Evolutionary conservation across 768 basidiomycete species (phyloP).

Genomic region (Boletus rubescentipes): DNA sequence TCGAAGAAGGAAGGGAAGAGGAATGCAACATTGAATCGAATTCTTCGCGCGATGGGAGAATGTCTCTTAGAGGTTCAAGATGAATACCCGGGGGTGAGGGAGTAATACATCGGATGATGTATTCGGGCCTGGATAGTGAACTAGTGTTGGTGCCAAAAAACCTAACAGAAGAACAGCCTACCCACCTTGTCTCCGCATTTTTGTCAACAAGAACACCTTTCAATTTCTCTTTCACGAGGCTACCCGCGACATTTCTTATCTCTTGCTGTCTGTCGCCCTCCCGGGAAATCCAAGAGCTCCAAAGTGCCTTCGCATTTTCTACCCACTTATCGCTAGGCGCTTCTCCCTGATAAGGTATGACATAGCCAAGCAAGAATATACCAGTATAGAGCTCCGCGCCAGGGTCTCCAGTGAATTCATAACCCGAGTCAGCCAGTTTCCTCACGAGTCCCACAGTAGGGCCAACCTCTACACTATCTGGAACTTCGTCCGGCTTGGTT

Average conservation of each 20-base stretch:
- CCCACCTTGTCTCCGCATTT: slow-evolving; percentile 33
- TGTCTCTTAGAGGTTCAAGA: slow-evolving; percentile 43
- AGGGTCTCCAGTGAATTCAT: slow-evolving; percentile 19
- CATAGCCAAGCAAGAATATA: slow-evolving; percentile 23
- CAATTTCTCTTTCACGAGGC: slow-evolving; percentile 43
- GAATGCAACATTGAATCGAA: slow-evolving; percentile 47
- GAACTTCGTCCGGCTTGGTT: neutral
- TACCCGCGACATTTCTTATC: slow-evolving; percentile 26
- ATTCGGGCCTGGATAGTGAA: slow-evolving; percentile 40
- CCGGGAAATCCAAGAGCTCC: slow-evolving; percentile 28
- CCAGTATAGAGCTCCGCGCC: slow-evolving; percentile 21
- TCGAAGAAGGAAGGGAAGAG: slow-evolving; percentile 41
- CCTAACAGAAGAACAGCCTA: neutral
- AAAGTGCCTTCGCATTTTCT: slow-evolving; percentile 30
- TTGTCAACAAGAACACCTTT: slow-evolving; percentile 42
- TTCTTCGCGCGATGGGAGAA: slow-evolving; percentile 50
- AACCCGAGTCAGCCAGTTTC: slow-evolving; percentile 17
- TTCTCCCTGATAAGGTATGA: slow-evolving; percentile 15
- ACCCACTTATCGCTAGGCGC: slow-evolving; percentile 7
- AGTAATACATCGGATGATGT: slow-evolving; percentile 41
- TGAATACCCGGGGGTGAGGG: slow-evolving; percentile 37
- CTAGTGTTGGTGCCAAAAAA: neutral
- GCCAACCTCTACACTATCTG: neutral
- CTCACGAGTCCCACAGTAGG: slow-evolving; percentile 11
- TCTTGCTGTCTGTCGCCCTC: slow-evolving; percentile 15